phyloP scores from a whole-genome alignment of 2,329 filamentous ascomycete genomes.

The Botrytis deweyae region DNA sequence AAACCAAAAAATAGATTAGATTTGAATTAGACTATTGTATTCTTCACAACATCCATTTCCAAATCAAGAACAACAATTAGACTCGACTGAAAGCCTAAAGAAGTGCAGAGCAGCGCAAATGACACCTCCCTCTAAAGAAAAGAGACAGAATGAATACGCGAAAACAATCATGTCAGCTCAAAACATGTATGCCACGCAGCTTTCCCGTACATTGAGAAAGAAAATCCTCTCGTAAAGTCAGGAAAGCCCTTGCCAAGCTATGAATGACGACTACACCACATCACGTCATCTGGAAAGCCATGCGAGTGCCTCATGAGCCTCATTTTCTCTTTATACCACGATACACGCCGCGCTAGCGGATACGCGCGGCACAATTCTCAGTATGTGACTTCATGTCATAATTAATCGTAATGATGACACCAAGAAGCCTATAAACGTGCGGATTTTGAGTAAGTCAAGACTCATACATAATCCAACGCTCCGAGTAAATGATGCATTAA shows the following conservation, averaged over 20 bases:
- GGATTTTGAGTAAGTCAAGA: background rate
- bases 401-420: background rate
- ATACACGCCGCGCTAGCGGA: background rate
- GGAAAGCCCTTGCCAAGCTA: background rate
- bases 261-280: background rate
- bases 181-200: background rate
- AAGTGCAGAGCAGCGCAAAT: background rate
- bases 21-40: background rate
- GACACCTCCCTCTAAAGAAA: too few species aligned
- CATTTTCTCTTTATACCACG: background rate
- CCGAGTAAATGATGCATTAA: background rate
- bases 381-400: background rate
- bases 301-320: background rate
- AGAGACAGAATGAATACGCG: background rate
- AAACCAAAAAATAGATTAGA: background rate
- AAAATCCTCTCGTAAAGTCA: background rate
- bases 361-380: background rate
- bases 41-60: background rate
- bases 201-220: background rate
- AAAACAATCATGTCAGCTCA: background rate
- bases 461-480: background rate
- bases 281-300: background rate
- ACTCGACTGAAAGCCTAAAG: background rate
- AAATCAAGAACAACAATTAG: background rate
- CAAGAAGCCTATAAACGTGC: background rate